These are phyloP conservation scores for Penicillium cataractarum DNA, from an alignment of 495 filamentous ascomycete genomes.

Conservation along the genomic window DNA sequence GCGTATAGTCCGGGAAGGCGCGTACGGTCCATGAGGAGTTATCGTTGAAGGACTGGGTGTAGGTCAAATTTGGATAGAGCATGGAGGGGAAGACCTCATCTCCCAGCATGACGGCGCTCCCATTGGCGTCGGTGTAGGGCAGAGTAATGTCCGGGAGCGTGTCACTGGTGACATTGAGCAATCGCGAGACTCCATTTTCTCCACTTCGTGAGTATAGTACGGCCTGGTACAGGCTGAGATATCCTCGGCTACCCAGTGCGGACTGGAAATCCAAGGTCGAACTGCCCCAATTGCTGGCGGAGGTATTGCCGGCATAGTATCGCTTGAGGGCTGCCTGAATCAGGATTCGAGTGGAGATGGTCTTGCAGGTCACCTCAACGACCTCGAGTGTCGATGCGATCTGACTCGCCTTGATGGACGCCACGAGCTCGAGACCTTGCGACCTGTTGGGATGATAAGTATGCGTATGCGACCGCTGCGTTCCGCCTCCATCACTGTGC, in stretches of 20 bases:
- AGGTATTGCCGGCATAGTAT: constrained; percentile 62
- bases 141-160: constrained; percentile 52
- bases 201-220: constrained; percentile 68
- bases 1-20: constrained; percentile 48
- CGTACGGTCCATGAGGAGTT: constrained; percentile 38
- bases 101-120: constrained; percentile 59
- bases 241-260: constrained; percentile 57
- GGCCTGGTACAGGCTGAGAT: constrained; percentile 61
- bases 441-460: constrained; percentile 32
- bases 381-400: constrained; percentile 75
- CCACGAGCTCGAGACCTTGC: constrained; percentile 70
- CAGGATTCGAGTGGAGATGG: constrained; percentile 67
- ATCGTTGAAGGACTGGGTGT: constrained; percentile 40
- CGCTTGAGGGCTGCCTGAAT: constrained; percentile 63
- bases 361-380: constrained; percentile 68
- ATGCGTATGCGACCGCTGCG: not conserved
- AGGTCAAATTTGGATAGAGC: constrained; percentile 78
- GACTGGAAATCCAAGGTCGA: constrained; percentile 61
- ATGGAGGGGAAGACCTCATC: constrained; percentile 66
- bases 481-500: not conserved
- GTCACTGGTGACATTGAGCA: constrained; percentile 64
- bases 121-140: constrained; percentile 60
- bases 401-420: constrained; percentile 81
- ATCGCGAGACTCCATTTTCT: constrained; percentile 37
- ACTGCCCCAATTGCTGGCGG: constrained; percentile 56